phyloP scores from a whole-genome alignment of 306 rosid genomes.

The Phaseolus lunatus region DNA sequence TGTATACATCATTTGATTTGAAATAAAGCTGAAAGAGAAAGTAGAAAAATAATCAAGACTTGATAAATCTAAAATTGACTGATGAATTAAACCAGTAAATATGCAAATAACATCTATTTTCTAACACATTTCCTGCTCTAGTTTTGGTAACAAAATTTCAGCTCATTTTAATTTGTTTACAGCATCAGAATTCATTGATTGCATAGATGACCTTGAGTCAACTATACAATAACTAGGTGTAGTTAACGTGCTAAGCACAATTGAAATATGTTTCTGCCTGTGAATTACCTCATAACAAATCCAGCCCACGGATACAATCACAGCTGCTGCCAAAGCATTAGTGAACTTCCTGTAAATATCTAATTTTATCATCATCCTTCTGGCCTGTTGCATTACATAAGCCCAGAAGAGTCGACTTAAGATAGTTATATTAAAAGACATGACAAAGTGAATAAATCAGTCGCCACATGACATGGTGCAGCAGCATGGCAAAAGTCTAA shows the following conservation, averaged over 20 bases:
- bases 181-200: conserved; percentile 34
- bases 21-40: conserved; percentile 74
- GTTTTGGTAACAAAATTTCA: neutral
- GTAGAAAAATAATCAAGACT: conserved; percentile 24
- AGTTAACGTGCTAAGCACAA: conserved; percentile 40
- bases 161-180: conserved; percentile 23
- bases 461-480: conserved; percentile 7
- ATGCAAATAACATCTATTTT: neutral
- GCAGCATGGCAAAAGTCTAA: conserved; percentile 16
- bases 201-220: conserved; percentile 17
- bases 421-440: conserved; percentile 9
- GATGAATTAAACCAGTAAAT: neutral
- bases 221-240: conserved; percentile 23
- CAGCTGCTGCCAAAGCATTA: conserved; percentile 90
- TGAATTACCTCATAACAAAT: conserved; percentile 90
- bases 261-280: conserved; percentile 11
- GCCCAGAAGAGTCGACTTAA: conserved; percentile 36
- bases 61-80: conserved; percentile 9
- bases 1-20: conserved; percentile 84
- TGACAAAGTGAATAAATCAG: conserved; percentile 15
- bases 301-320: conserved; percentile 94
- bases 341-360: conserved; percentile 96
- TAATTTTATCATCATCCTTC: conserved; percentile 88
- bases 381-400: conserved; percentile 66
- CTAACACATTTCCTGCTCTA: conserved; percentile 18